Conservation (phyloP, 495 filamentous ascomycete genomes). For the Penicillium daleae region DNA sequence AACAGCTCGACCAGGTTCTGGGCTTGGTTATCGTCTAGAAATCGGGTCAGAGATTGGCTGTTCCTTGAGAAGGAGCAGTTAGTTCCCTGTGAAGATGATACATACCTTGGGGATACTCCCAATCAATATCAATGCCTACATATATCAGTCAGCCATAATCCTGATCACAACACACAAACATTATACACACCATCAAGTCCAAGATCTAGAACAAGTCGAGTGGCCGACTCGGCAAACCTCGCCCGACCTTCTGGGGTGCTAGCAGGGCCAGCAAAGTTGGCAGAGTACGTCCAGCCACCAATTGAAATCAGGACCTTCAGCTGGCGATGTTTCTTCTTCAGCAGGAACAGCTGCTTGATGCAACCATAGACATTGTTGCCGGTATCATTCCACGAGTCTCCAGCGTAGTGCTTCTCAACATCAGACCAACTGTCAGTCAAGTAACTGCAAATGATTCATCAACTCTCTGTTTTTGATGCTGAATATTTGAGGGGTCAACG, state of each 20-base stretch:
- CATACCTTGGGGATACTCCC: slow-evolving; percentile 58
- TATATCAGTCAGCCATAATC: slow-evolving; percentile 16
- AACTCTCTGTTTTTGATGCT: not conserved
- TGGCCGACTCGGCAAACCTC: slow-evolving; percentile 73
- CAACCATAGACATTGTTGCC: slow-evolving; percentile 60
- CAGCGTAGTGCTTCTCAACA: slow-evolving; percentile 77
- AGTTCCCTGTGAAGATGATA: not conserved
- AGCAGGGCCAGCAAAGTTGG: slow-evolving; percentile 76
- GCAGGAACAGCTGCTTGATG: slow-evolving; percentile 89
- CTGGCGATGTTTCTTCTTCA: slow-evolving; percentile 86
- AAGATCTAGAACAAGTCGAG: slow-evolving; percentile 68
- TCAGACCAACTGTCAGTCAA: slow-evolving; percentile 87
- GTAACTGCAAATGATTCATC: slow-evolving; percentile 45
- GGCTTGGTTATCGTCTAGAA: slow-evolving; percentile 59
- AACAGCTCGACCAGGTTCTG: slow-evolving; percentile 73
- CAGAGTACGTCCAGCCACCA: slow-evolving; percentile 94
- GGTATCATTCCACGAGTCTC: slow-evolving; percentile 50
- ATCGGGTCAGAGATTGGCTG: slow-evolving; percentile 10
- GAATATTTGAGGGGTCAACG: slow-evolving; percentile 11
- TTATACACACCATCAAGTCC: slow-evolving; percentile 57
- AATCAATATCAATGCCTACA: slow-evolving; percentile 63
- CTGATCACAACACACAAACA: not conserved
- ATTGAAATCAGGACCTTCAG: slow-evolving; percentile 92
- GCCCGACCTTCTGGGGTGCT: slow-evolving; percentile 64
- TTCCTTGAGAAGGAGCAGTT: not conserved